Percentiles rank a stretch among this genome's conserved stretches.
Conservation (phyloP, 768 basidiomycete species). For the Hypholoma fasciculare region DNA sequence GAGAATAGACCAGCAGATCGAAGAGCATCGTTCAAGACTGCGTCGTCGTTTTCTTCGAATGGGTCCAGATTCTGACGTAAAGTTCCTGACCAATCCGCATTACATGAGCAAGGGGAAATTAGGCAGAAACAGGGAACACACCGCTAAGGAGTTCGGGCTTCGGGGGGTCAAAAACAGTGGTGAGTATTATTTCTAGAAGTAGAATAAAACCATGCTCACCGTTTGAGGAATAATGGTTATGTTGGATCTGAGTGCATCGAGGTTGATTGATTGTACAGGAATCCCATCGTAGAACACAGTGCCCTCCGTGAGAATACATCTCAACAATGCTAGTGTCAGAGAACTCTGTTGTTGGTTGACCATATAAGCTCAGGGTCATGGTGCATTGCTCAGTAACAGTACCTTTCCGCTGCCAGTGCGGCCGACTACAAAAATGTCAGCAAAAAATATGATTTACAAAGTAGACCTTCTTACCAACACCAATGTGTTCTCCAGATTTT, state of each 20-base stretch:
- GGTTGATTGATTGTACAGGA: slow-evolving; percentile 46
- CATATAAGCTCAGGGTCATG: neutral
- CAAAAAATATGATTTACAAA: neutral
- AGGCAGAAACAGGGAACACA: neutral
- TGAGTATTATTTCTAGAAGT: neutral
- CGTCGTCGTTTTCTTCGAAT: slow-evolving; percentile 6
- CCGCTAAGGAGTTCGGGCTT: slow-evolving; percentile 8
- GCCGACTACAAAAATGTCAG: neutral
- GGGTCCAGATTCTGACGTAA: slow-evolving; percentile 3
- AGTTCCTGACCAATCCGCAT: neutral
- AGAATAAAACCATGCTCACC: slow-evolving; percentile 13
- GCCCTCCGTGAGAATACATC: slow-evolving; percentile 55
- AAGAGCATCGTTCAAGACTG: neutral
- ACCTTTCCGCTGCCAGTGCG: slow-evolving; percentile 5
- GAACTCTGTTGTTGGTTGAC: neutral
- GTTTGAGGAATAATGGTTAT: slow-evolving; percentile 60
- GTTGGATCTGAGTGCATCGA: slow-evolving; percentile 52
- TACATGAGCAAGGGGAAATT: neutral
- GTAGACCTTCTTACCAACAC: slow-evolving; percentile 19
- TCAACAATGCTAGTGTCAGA: slow-evolving; percentile 49
- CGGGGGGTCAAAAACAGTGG: too few species aligned
- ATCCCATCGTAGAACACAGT: slow-evolving; percentile 55
- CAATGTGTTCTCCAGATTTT: slow-evolving; percentile 56
- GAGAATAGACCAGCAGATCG: slow-evolving; percentile 1
- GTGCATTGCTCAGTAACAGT: neutral